Percentiles rank a stretch among this genome's conserved stretches.
These are phyloP conservation scores for Quercus cerris DNA, from an alignment of 306 rosid species.

Conservation along the genomic window DNA sequence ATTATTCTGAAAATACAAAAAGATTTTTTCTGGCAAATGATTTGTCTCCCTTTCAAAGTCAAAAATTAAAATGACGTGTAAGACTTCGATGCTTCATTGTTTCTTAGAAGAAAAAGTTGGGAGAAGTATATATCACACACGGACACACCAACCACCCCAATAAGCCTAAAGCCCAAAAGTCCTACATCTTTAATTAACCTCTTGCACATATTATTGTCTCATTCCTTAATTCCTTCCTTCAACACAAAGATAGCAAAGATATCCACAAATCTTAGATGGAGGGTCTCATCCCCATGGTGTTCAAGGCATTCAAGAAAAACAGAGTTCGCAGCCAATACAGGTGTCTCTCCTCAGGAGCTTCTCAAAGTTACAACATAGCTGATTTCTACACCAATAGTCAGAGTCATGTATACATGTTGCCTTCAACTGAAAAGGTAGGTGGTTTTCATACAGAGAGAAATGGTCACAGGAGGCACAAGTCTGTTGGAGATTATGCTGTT, in stretches of 20 bases:
- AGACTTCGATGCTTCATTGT: neutral
- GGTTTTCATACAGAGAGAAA: neutral
- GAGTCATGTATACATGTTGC: neutral
- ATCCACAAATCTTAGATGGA: neutral
- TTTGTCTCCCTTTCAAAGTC: neutral
- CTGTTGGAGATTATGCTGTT: neutral
- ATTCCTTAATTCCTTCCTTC: neutral
- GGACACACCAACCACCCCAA: neutral
- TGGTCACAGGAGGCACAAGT: neutral
- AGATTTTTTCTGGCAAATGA: neutral
- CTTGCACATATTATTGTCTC: too few species aligned
- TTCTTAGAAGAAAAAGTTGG: neutral
- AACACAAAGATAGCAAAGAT: neutral
- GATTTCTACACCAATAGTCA: neutral
- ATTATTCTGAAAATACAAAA: too few species aligned
- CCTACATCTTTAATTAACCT: too few species aligned
- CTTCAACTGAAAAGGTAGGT: neutral
- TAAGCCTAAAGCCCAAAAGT: neutral
- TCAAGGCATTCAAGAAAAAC: neutral
- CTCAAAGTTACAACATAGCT: neutral
- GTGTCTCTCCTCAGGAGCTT: neutral
- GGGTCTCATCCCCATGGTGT: slow-evolving; percentile 5
- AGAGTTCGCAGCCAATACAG: neutral
- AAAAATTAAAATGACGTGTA: slow-evolving; percentile 9
- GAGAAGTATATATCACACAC: neutral